phyloP scores from a whole-genome alignment of 345 rosid genomes.

The Acer yangbiense region DNA sequence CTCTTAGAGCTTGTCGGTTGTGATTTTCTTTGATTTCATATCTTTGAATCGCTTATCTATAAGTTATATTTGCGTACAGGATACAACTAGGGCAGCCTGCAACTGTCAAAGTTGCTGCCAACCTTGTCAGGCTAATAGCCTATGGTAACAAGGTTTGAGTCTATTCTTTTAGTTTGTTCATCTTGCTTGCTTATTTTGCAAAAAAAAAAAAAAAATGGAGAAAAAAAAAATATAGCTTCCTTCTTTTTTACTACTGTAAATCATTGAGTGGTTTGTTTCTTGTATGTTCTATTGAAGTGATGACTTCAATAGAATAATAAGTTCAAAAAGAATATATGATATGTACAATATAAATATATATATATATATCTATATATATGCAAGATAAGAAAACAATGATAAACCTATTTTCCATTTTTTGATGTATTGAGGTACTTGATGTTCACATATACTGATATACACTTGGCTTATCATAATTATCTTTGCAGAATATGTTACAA shows the following conservation, averaged over 20 bases:
- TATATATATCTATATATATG: too few species aligned
- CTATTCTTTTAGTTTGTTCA: conserved; percentile 14
- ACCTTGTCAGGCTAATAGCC: conserved; percentile 76
- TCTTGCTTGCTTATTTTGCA: not conserved
- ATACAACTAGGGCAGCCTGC: conserved; percentile 97
- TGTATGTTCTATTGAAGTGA: too few species aligned
- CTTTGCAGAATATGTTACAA: conserved; percentile 76
- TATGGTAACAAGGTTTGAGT: conserved; percentile 79
- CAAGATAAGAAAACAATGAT: not conserved
- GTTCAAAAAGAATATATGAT: not conserved
- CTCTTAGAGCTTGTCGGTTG: not conserved
- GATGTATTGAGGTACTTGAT: conserved; percentile 1
- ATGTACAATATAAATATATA: too few species aligned
- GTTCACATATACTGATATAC: not conserved
- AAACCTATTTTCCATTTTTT: not conserved
- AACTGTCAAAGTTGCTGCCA: conserved; percentile 97
- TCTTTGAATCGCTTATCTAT: not conserved
- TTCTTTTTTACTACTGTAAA: not conserved
- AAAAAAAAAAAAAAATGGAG: not conserved
- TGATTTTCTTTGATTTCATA: not conserved
- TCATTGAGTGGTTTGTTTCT: too few species aligned
- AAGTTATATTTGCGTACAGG: conserved; percentile 37
- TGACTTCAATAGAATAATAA: not conserved
- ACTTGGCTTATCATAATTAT: not conserved
- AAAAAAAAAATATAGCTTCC: not conserved